These are phyloP conservation scores for Phytophthora aleatoria DNA, from an alignment of 352 stramenopile species.

Conservation along the genomic window DNA sequence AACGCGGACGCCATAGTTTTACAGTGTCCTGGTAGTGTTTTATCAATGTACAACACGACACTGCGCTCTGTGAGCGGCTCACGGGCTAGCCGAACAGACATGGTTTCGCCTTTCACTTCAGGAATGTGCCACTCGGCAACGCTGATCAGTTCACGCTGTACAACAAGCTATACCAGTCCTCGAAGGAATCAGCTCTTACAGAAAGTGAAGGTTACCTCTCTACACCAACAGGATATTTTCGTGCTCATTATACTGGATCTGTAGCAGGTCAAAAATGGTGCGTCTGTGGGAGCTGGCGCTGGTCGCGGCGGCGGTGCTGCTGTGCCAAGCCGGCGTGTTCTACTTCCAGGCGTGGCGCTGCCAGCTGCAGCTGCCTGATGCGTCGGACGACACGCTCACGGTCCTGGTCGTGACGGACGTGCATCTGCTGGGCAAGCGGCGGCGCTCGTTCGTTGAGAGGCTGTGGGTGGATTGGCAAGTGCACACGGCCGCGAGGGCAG, in stretches of 20 bases:
- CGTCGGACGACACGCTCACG: conserved; percentile 26
- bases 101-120: too few species aligned
- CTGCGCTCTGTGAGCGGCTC: too few species aligned
- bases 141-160: too few species aligned
- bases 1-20: not conserved
- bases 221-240: too few species aligned
- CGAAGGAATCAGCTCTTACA: too few species aligned
- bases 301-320: conserved; percentile 30
- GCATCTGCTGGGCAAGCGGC: conserved; percentile 73
- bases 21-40: too few species aligned
- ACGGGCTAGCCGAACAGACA: too few species aligned
- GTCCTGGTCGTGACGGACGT: conserved; percentile 75
- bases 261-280: conserved; percentile 19
- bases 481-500: conserved; percentile 38
- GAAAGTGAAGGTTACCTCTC: too few species aligned
- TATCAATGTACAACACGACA: too few species aligned
- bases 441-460: conserved; percentile 58
- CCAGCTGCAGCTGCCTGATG: conserved; percentile 17
- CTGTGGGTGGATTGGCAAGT: conserved; percentile 82
- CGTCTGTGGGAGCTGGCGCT: conserved; percentile 26
- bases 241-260: not conserved
- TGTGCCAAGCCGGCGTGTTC: conserved; percentile 63
- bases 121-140: too few species aligned
- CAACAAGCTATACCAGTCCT: too few species aligned
- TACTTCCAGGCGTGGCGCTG: conserved; percentile 59